phyloP scores from a whole-genome alignment of 1,284 basidiomycete species.

The Violaceomyces palustris region DNA sequence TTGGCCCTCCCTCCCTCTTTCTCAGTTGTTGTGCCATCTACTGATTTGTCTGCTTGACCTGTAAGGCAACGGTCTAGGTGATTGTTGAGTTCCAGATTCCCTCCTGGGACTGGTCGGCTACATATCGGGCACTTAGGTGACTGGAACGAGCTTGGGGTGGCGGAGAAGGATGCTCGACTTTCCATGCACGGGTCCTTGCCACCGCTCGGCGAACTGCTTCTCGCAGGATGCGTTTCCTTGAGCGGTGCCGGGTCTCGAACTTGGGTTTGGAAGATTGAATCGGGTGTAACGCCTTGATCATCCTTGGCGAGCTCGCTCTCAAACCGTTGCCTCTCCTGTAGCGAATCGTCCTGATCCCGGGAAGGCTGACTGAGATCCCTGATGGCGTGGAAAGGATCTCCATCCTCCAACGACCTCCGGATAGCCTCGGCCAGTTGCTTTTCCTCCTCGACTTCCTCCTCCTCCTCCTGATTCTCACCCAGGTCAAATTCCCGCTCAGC shows the following conservation, averaged over 20 bases:
- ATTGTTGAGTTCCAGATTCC: conserved; percentile 25
- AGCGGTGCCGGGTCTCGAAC: too few species aligned
- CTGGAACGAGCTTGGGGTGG: too few species aligned
- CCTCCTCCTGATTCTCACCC: background rate
- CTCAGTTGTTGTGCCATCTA: too few species aligned
- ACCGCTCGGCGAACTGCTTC: too few species aligned
- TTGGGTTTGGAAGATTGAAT: too few species aligned
- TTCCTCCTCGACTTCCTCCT: conserved; percentile 10
- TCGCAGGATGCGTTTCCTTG: too few species aligned
- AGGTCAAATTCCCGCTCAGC: background rate
- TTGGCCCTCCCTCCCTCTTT: too few species aligned
- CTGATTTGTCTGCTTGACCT: conserved; percentile 1
- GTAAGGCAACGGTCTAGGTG: conserved; percentile 33
- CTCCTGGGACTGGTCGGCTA: conserved; percentile 5
- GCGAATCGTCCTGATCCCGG: background rate
- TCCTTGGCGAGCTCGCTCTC: too few species aligned
- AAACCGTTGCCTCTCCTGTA: background rate
- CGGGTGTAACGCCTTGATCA: too few species aligned
- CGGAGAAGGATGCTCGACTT: background rate
- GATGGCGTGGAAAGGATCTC: conserved; percentile 11
- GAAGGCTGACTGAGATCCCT: conserved; percentile 11
- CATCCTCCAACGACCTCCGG: conserved; percentile 14
- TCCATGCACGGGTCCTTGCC: too few species aligned
- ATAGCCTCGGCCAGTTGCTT: conserved; percentile 27
- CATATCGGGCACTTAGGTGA: conserved; percentile 37